phyloP scores from a whole-genome alignment of 1,284 basidiomycete genomes.

The Ceratobasidium sp. region DNA sequence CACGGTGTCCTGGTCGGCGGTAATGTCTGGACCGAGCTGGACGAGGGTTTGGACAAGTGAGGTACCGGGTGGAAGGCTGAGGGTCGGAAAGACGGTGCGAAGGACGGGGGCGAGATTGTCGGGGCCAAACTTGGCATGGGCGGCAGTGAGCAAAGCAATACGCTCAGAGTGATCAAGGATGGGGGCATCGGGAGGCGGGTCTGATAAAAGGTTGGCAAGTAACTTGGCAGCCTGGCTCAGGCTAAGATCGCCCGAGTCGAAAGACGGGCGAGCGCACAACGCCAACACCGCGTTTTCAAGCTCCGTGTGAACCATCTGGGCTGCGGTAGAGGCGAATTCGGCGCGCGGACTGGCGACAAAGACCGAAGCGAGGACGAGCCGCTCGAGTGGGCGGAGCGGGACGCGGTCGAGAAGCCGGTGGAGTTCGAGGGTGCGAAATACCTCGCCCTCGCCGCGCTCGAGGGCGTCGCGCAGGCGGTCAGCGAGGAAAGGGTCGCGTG shows the following conservation, averaged over 20 bases:
- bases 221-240: constrained; percentile 79
- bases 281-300: constrained; percentile 80
- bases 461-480: constrained; percentile 87
- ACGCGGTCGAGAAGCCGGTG: constrained; percentile 79
- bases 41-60: constrained; percentile 77
- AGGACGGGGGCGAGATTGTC: constrained; percentile 65
- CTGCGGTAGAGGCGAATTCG: constrained; percentile 76
- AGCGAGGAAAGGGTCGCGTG: constrained; percentile 85
- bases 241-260: constrained; percentile 81
- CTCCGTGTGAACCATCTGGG: constrained; percentile 72
- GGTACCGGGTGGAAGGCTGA: constrained; percentile 74
- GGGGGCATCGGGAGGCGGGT: constrained; percentile 70
- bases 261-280: constrained; percentile 77
- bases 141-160: constrained; percentile 75
- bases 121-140: constrained; percentile 77
- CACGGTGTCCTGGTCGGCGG: constrained; percentile 74
- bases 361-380: constrained; percentile 77
- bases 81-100: constrained; percentile 66
- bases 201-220: constrained; percentile 80
- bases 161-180: constrained; percentile 75
- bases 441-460: constrained; percentile 82
- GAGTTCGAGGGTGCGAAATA: constrained; percentile 82
- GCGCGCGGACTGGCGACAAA: constrained; percentile 75
- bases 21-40: constrained; percentile 80
- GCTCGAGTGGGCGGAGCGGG: constrained; percentile 80